Conservation (phyloP, 169 alveolate genomes). For the Nephromyces sp. region DNA sequence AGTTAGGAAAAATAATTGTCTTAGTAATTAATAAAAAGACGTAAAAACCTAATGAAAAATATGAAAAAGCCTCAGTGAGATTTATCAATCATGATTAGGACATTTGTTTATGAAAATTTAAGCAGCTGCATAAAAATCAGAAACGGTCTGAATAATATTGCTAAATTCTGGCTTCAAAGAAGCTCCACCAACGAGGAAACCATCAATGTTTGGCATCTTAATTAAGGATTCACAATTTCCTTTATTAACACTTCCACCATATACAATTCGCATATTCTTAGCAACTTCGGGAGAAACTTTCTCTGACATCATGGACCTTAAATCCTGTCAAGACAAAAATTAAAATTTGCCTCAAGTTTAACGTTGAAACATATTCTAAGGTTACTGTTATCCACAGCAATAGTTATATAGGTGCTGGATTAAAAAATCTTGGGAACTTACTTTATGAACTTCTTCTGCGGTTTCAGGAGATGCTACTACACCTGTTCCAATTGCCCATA, state of each 20-base stretch:
- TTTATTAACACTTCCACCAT: conserved; percentile 97
- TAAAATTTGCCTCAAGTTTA: background rate
- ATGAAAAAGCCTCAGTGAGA: too few relatives aligned
- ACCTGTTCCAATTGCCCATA: conserved; percentile 99
- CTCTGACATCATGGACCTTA: conserved; percentile 63
- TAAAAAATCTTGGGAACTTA: conserved; percentile 15
- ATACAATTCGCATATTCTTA: conserved; percentile 79
- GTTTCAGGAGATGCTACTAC: conserved; percentile 89
- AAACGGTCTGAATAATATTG: too few relatives aligned
- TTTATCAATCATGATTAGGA: too few relatives aligned
- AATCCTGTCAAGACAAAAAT: conserved; percentile 32
- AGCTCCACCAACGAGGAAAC: conserved; percentile 98
- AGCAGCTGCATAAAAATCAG: too few relatives aligned
- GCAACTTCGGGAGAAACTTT: conserved; percentile 73
- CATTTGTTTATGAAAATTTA: too few relatives aligned
- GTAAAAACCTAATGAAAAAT: too few relatives aligned
- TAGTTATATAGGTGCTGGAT: background rate
- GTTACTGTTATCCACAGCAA: background rate
- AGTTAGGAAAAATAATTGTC: too few relatives aligned
- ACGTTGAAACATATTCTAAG: conserved; percentile 1
- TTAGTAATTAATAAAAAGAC: too few relatives aligned
- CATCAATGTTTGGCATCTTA: conserved; percentile 86
- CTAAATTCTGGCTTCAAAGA: conserved; percentile 89
- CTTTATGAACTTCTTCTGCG: conserved; percentile 91
- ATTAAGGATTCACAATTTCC: conserved; percentile 85